A percentile compares a stretch with the other conserved stretches of the same genome.
Evolutionary conservation across 1,139 yeast genomes (phyloP).

Genomic region (Pichia inconspicua): DNA sequence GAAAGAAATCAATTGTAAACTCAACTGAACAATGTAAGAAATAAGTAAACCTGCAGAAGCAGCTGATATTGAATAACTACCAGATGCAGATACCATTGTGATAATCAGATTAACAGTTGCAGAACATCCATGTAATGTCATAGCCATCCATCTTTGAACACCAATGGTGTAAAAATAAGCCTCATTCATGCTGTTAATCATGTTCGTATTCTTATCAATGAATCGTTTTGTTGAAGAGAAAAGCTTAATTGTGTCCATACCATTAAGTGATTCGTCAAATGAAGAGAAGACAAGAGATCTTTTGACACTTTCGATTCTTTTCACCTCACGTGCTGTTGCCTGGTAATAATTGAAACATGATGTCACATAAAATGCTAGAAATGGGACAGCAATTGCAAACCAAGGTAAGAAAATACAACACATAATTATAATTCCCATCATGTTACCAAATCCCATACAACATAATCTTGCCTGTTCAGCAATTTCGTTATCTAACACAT

Average conservation of each 20-base stretch:
- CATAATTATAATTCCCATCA: slow-evolving; percentile 57
- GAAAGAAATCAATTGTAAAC: slow-evolving; percentile 41
- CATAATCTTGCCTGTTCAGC: slow-evolving; percentile 45
- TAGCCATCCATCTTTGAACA: slow-evolving; percentile 52
- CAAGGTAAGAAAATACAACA: slow-evolving; percentile 71
- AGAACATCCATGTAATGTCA: slow-evolving; percentile 40
- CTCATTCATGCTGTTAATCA: slow-evolving; percentile 60
- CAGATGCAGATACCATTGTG: slow-evolving; percentile 35
- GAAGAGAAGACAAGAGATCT: slow-evolving; percentile 74
- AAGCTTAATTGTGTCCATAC: slow-evolving; percentile 56
- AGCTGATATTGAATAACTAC: slow-evolving; percentile 39
- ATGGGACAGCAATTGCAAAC: slow-evolving; percentile 51
- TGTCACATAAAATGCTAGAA: slow-evolving; percentile 39
- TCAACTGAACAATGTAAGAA: slow-evolving; percentile 40
- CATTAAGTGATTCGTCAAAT: slow-evolving; percentile 67
- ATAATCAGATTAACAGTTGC: slow-evolving; percentile 36
- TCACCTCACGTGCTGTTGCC: slow-evolving; percentile 69
- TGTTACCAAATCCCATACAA: slow-evolving; percentile 41
- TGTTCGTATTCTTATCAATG: slow-evolving; percentile 38
- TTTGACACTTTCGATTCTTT: slow-evolving; percentile 70
- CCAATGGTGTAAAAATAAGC: slow-evolving; percentile 57
- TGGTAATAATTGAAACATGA: slow-evolving; percentile 57
- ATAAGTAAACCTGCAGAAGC: slow-evolving; percentile 57
- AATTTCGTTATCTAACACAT: slow-evolving; percentile 51
- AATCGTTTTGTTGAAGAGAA: slow-evolving; percentile 47